phyloP scores from a whole-genome alignment of 805 yeast genomes.

The Candida morakotiae region DNA sequence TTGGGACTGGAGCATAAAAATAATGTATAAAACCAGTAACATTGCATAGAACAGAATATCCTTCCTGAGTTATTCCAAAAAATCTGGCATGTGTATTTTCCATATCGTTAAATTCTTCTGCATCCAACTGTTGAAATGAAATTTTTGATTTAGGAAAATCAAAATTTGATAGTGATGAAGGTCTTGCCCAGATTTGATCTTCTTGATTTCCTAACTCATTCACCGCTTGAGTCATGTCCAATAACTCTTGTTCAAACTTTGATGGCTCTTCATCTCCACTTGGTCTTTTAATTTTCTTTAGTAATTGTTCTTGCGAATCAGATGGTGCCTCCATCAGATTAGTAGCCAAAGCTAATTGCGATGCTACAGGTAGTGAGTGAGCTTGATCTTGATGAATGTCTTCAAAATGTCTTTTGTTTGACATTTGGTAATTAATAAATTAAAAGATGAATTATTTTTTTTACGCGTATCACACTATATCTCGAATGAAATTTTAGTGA shows the following conservation, averaged over 20 bases:
- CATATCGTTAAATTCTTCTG: slow-evolving; percentile 70
- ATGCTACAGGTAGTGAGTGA: slow-evolving; percentile 31
- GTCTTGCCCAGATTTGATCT: slow-evolving; percentile 48
- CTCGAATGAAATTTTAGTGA: neutral
- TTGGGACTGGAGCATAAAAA: slow-evolving; percentile 87
- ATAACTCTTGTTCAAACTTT: slow-evolving; percentile 37
- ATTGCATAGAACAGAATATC: slow-evolving; percentile 85
- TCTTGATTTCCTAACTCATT: slow-evolving; percentile 25
- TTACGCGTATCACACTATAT: neutral
- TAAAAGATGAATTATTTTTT: too few species aligned
- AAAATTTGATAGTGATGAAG: slow-evolving; percentile 49
- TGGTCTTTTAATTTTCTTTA: slow-evolving; percentile 33
- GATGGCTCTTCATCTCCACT: slow-evolving; percentile 34
- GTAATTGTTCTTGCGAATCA: slow-evolving; percentile 25
- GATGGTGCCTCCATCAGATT: slow-evolving; percentile 19
- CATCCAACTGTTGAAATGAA: slow-evolving; percentile 88
- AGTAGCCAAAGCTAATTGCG: slow-evolving; percentile 13
- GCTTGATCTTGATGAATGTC: slow-evolving; percentile 19
- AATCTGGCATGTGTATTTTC: slow-evolving; percentile 69
- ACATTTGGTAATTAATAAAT: slow-evolving; percentile 1
- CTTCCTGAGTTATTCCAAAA: slow-evolving; percentile 88
- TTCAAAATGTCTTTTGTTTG: slow-evolving; percentile 12
- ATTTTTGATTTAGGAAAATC: slow-evolving; percentile 49
- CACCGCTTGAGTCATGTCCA: slow-evolving; percentile 30
- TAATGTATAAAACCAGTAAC: slow-evolving; percentile 88